Evolutionary conservation across 1,139 yeast genomes (phyloP).

Genomic region (Debaryomyces fabryi): DNA sequence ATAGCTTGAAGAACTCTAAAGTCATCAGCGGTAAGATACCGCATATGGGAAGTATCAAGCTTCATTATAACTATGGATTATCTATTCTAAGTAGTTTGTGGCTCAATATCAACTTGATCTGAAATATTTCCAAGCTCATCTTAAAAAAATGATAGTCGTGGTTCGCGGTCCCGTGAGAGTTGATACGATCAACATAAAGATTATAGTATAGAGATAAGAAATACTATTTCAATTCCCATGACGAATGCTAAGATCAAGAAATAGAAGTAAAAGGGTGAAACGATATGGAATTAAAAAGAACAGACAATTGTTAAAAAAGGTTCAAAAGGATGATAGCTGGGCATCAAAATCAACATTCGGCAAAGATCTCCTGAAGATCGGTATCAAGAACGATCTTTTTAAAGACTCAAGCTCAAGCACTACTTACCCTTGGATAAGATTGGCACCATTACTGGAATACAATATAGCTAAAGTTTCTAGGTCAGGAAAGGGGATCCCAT

Average conservation of each 20-base stretch:
- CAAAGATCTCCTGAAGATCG: slow-evolving; percentile 2
- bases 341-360: neutral
- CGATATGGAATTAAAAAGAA: neutral
- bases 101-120: neutral
- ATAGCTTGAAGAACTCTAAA: slow-evolving; percentile 87
- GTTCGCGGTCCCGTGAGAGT: slow-evolving; percentile 6
- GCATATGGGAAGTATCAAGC: slow-evolving; percentile 89
- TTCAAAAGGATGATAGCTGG: neutral
- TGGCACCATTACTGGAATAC: slow-evolving; percentile 11
- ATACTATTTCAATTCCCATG: neutral
- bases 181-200: neutral
- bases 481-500: slow-evolving; percentile 3
- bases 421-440: slow-evolving; percentile 23
- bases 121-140: slow-evolving; percentile 9
- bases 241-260: slow-evolving; percentile 3
- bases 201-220: neutral
- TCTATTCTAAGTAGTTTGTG: neutral
- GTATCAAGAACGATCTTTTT: slow-evolving; percentile 14
- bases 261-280: neutral
- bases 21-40: slow-evolving; percentile 88
- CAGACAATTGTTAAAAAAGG: neutral
- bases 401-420: slow-evolving; percentile 19
- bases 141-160: slow-evolving; percentile 3
- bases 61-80: slow-evolving; percentile 54
- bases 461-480: neutral